Conservation (phyloP, 106 monocot genomes). For the Phalaenopsis aphrodite region DNA sequence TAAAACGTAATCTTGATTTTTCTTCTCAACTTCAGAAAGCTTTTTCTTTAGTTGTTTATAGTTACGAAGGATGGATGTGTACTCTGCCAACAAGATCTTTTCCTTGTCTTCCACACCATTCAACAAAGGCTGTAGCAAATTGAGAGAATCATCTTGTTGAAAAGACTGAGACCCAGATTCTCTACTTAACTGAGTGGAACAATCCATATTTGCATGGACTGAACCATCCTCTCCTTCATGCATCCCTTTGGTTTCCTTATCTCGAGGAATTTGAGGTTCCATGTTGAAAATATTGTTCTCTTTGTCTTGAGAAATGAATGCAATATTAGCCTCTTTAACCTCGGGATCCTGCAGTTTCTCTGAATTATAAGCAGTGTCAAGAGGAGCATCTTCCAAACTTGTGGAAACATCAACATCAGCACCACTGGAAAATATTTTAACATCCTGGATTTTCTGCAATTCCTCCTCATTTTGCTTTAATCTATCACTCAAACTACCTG, state of each 20-base stretch:
- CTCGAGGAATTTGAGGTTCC: neutral
- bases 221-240: neutral
- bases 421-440: slow-evolving; percentile 13
- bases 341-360: slow-evolving; percentile 14
- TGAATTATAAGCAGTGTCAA: slow-evolving; percentile 10
- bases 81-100: slow-evolving; percentile 58
- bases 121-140: slow-evolving; percentile 30
- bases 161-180: neutral
- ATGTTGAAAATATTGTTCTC: neutral
- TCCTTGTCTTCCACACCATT: slow-evolving; percentile 52
- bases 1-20: slow-evolving; percentile 25
- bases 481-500: slow-evolving; percentile 20
- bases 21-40: slow-evolving; percentile 36
- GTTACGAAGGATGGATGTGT: slow-evolving; percentile 54
- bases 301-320: slow-evolving; percentile 1
- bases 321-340: neutral
- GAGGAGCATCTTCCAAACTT: slow-evolving; percentile 23
- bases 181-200: neutral
- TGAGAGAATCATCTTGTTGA: slow-evolving; percentile 6
- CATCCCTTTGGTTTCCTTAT: neutral
- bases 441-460: slow-evolving; percentile 24
- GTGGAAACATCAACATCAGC: slow-evolving; percentile 15
- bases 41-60: slow-evolving; percentile 55
- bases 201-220: neutral
- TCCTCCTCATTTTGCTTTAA: slow-evolving; percentile 36